Percentiles rank a stretch among this genome's conserved stretches.
phyloP scores from a whole-genome alignment of 257 asterid genomes.

The Phtheirospermum japonicum region DNA sequence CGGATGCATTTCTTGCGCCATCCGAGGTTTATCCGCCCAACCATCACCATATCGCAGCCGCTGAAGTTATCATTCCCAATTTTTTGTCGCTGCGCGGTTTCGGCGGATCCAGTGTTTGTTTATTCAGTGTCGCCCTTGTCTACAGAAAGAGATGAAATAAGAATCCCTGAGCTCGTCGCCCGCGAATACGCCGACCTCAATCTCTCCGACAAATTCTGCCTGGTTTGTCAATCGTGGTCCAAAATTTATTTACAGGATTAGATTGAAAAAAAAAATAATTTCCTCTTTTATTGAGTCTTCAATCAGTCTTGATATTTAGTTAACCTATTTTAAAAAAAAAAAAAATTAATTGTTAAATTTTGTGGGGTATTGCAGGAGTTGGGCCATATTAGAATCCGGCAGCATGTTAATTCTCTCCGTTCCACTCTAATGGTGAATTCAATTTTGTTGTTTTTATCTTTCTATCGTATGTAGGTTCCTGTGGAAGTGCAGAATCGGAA shows the following conservation, averaged over 20 bases:
- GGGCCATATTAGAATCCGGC: conserved; percentile 89
- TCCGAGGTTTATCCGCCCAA: conserved; percentile 35
- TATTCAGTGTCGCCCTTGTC: conserved; percentile 22
- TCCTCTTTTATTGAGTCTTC: no score
- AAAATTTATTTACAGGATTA: conserved; percentile 11
- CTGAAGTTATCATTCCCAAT: conserved; percentile 24
- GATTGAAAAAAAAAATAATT: no score
- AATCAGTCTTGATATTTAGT: neutral
- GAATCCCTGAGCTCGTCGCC: conserved; percentile 65
- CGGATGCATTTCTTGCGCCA: conserved; percentile 28
- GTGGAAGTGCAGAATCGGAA: conserved; percentile 80
- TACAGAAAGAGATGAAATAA: conserved; percentile 31
- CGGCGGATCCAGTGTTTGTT: conserved; percentile 24
- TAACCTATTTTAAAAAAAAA: no score
- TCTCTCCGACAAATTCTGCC: conserved; percentile 59
- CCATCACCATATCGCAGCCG: conserved; percentile 28
- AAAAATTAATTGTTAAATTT: neutral
- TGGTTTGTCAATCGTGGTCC: conserved; percentile 22
- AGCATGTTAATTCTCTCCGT: conserved; percentile 92
- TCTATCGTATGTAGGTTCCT: conserved; percentile 49
- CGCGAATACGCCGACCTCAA: conserved; percentile 82
- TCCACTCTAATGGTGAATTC: conserved; percentile 59
- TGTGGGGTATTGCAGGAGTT: conserved; percentile 54
- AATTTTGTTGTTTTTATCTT: neutral
- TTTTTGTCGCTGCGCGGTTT: conserved; percentile 26